These are phyloP conservation scores for Trametes elegans DNA, from an alignment of 768 basidiomycete genomes.

Conservation along the genomic window DNA sequence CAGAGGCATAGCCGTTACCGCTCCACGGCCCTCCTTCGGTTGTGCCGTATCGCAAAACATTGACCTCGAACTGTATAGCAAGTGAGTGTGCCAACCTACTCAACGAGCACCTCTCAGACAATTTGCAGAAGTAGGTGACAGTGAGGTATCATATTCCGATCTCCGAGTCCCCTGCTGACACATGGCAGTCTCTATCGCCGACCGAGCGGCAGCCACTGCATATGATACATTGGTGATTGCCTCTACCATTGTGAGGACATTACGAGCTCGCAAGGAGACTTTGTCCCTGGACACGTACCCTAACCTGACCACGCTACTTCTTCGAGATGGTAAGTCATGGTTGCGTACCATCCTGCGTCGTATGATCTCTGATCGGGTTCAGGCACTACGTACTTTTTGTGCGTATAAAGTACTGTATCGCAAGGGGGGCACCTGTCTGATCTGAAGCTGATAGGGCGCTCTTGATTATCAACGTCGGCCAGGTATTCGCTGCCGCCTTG, in stretches of 20 bases:
- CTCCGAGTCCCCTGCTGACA: too few relatives aligned
- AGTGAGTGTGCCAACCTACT: too few relatives aligned
- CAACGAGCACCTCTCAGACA: too few relatives aligned
- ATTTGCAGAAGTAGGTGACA: too few relatives aligned
- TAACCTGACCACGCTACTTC: constrained; percentile 3
- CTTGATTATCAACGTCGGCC: constrained; percentile 16
- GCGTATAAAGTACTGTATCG: too few relatives aligned
- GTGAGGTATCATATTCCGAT: too few relatives aligned
- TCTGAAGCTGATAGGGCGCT: constrained; percentile 6
- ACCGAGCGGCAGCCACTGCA: constrained; percentile 11
- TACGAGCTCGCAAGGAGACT: neutral
- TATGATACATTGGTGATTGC: constrained; percentile 16
- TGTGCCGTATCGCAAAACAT: constrained; percentile 12
- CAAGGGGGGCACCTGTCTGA: neutral
- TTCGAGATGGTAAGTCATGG: constrained; percentile 21
- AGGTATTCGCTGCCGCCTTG: too few relatives aligned
- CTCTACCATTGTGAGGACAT: constrained; percentile 16
- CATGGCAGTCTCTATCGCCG: constrained; percentile 12
- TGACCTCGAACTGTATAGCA: constrained; percentile 1
- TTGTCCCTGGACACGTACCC: neutral
- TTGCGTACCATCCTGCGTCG: neutral
- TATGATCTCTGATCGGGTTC: neutral
- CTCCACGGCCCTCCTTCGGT: constrained; percentile 19
- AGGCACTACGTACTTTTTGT: constrained; percentile 12
- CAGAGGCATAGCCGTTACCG: neutral